A percentile compares a stretch with the other conserved stretches of the same genome.
Conservation (phyloP, 2,329 filamentous ascomycete genomes). For the Aspergillus puulaauensis region DNA sequence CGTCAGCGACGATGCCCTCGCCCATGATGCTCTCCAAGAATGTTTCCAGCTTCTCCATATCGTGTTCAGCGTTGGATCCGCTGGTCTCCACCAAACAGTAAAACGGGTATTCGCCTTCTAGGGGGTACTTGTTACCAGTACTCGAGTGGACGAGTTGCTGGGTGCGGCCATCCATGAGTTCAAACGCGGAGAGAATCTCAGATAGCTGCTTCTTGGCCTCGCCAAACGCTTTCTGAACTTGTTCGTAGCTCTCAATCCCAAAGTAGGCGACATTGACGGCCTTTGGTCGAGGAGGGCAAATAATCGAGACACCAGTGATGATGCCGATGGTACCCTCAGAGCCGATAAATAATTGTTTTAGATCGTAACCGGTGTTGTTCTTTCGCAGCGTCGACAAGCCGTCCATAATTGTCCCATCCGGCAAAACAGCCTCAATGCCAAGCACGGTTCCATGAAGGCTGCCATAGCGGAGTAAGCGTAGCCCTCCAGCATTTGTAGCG, state of each 20-base stretch:
- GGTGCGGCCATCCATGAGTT: slow-evolving; percentile 87
- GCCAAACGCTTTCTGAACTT: slow-evolving; percentile 80
- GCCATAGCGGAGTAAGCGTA: slow-evolving; percentile 87
- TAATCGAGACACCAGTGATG: slow-evolving; percentile 84
- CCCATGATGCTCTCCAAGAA: slow-evolving; percentile 93
- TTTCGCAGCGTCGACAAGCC: slow-evolving; percentile 87
- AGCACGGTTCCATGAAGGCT: slow-evolving; percentile 91
- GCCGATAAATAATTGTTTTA: slow-evolving; percentile 96
- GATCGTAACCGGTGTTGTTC: slow-evolving; percentile 98
- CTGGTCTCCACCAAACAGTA: slow-evolving; percentile 97
- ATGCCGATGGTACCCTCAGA: slow-evolving; percentile 93
- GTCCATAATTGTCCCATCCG: slow-evolving; percentile 88
- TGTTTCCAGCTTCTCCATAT: slow-evolving; percentile 82
- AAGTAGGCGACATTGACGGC: slow-evolving; percentile 96
- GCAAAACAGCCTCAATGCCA: slow-evolving; percentile 88
- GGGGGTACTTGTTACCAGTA: slow-evolving; percentile 73
- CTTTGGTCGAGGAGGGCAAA: slow-evolving; percentile 82
- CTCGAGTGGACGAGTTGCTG: slow-evolving; percentile 75
- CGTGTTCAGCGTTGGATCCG: slow-evolving; percentile 90
- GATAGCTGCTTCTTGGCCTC: slow-evolving; percentile 87
- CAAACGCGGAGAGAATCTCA: slow-evolving; percentile 95
- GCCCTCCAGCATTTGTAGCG: slow-evolving; percentile 89
- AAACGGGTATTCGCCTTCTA: slow-evolving; percentile 84
- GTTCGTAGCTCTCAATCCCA: slow-evolving; percentile 83
- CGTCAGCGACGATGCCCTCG: slow-evolving; percentile 81